Evolutionary conservation across 495 filamentous ascomycete genomes (phyloP), one percentile per base, ranked within the genome.

Genomic region (Hypoxylon lenormandii): DNA sequence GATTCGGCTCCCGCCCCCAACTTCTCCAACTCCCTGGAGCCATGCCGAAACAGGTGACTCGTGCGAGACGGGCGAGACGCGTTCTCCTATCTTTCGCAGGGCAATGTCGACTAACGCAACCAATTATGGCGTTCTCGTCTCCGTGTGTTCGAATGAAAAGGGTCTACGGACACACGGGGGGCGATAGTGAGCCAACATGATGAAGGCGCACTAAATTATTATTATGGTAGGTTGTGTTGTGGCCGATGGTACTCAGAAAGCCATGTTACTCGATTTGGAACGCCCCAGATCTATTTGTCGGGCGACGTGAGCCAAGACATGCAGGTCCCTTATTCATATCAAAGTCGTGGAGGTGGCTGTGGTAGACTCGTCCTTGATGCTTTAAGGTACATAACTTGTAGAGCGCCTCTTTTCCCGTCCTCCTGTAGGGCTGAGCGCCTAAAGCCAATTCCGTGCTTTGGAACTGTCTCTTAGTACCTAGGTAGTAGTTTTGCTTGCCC

Each of bases 271-370:
- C 36, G 36, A 64, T 56, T 61, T 47, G 56, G 66, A 64, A 69
- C 22, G 33, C 43, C 37, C 54, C 16, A 53, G 37, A 8, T 1
- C 15, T 26, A 5, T 26, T 45, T 18, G 42, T 18, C 16, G 15
- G 42, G 42, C 42, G 11, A 45, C n/a, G 42, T 45, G 7, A 7
- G 48, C 48, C 48, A 51, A 51, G 48, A 30, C 37, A 45, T 42
- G 52, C 52, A 56, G 15, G 52, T 56, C 19, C 38, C 52, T 13
- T 23, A 0, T 37, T 26, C n/a, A 36, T 36, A 37, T 67, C 19
- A 58, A 66, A 61, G 37, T 37, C 60, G 49, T 71, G 68, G 68
- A 71, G 68, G 61, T 71, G 68, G 68, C 61, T 66, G 57, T 71
- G 30, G 6, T 33, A 33, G 10, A 8, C 10, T 33, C 30, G 30